A percentile compares a stretch with the other conserved stretches of the same genome.
These are phyloP conservation scores for Naganishia onofrii DNA, from an alignment of 768 basidiomycete species.

Conservation along the genomic window DNA sequence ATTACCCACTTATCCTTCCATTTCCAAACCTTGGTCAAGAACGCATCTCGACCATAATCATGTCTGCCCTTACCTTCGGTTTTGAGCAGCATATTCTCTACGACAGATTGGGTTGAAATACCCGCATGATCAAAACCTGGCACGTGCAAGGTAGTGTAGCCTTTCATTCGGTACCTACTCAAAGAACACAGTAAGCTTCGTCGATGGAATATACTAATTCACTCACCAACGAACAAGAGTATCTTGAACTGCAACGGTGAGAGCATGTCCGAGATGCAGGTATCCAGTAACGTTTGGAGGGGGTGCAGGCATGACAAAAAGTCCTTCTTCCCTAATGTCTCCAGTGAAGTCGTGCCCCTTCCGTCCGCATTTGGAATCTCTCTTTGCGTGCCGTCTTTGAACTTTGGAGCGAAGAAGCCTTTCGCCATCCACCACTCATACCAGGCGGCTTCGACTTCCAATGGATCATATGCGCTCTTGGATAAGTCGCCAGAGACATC, in stretches of 20 bases:
- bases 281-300: constrained; percentile 97
- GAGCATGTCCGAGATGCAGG: constrained; percentile 90
- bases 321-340: constrained; percentile 62
- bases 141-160: constrained; percentile 80
- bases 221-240: constrained; percentile 65
- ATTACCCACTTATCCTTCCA: constrained; percentile 81
- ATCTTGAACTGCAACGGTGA: constrained; percentile 90
- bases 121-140: constrained; percentile 99
- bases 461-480: constrained; percentile 81
- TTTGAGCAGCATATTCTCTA: constrained; percentile 88
- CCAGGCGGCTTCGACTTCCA: constrained; percentile 91
- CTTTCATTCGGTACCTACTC: constrained; percentile 84
- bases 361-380: constrained; percentile 58
- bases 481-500: constrained; percentile 85
- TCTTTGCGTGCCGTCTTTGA: constrained; percentile 46
- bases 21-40: constrained; percentile 83
- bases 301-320: constrained; percentile 82
- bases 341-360: constrained; percentile 15
- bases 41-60: constrained; percentile 89
- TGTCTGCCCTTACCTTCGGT: constrained; percentile 76
- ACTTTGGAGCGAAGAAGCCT: constrained; percentile 78
- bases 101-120: constrained; percentile 96
- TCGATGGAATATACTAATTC: too few species aligned
- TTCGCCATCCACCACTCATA: constrained; percentile 95
- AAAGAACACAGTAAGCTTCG: too few species aligned